Evolutionary conservation across 2,329 filamentous ascomycete genomes (phyloP), one percentile per base, ranked within the genome.

Genomic region (Coleophoma cylindrospora): DNA sequence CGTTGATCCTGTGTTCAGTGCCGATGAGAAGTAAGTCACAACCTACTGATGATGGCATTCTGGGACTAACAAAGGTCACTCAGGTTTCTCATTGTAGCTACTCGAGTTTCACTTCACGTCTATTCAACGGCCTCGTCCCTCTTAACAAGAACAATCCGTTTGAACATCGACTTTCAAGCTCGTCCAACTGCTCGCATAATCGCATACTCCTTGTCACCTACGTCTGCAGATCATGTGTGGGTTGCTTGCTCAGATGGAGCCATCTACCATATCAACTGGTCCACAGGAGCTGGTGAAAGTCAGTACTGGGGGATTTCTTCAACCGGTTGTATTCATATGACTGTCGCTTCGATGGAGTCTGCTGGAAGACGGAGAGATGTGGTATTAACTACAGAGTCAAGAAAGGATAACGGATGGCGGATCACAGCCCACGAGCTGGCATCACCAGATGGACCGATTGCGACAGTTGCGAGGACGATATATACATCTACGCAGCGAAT

Each of bases 101-200:
- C 89, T 61, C 80, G 84, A 53, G 84, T 81, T 27, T 85, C 86
- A 10, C 74, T 96, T 48, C 87, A 91, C 65, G 78, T 96, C 22
- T 95, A 94, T 68, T 87, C 88, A 2, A 81, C 89, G 32, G 74
- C 81, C 56, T 91, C 90, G 49, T 97, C 94, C 2, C 79, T 95
- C 45, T 80, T 95, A 19, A 75, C 89, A 43, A 84, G 89, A 57
- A 81, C 83, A 50, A 84, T 96, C 45, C 71, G 79, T 12, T 71
- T 85, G 27, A 67, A 68, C 60, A 19, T 54, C 59, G 45, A 59
- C 37, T 40, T 46, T n/a, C 46, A 48, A 21, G 48, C 44, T 1
- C 45, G 48, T 2, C 51, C 56, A 33, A 51, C 54, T 55, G 55
- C 40, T 50, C 66, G 50, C 57, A 65, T 74, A 32, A 66, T 72